Percentiles rank a stretch among this genome's conserved stretches.
Conservation (phyloP, 108 stramenopile genomes). For the Cyclotella sp. region DNA sequence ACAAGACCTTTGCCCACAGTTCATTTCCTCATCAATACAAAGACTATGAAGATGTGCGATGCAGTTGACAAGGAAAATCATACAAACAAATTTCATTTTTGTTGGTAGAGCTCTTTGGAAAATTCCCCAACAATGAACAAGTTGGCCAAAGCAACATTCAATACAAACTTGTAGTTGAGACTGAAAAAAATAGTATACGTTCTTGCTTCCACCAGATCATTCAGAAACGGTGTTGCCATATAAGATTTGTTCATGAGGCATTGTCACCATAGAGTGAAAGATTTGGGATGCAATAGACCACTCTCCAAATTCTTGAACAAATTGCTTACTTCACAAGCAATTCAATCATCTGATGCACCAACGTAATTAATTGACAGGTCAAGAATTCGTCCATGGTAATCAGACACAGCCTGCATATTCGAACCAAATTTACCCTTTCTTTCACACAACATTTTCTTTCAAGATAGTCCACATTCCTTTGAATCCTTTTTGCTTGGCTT, state of each 20-base stretch:
- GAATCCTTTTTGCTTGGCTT: slow-evolving; percentile 25
- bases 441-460: slow-evolving; percentile 33
- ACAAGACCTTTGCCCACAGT: too few relatives aligned
- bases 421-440: slow-evolving; percentile 46
- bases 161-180: too few relatives aligned
- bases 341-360: slow-evolving; percentile 31
- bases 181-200: too few relatives aligned
- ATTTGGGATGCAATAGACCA: too few relatives aligned
- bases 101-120: too few relatives aligned
- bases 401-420: slow-evolving; percentile 35
- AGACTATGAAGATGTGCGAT: too few relatives aligned
- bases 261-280: not conserved
- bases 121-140: too few relatives aligned
- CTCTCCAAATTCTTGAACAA: not conserved
- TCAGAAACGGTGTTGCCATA: not conserved
- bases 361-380: slow-evolving; percentile 33
- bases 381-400: slow-evolving; percentile 26
- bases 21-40: too few relatives aligned
- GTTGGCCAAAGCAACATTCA: too few relatives aligned
- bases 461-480: not conserved
- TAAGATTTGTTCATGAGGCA: not conserved
- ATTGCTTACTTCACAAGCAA: slow-evolving; percentile 3
- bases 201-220: not conserved
- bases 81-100: too few relatives aligned
- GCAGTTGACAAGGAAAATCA: too few relatives aligned